These are phyloP conservation scores for Taiwanofungus camphoratus DNA, from an alignment of 1,284 basidiomycete species.

Conservation along the genomic window DNA sequence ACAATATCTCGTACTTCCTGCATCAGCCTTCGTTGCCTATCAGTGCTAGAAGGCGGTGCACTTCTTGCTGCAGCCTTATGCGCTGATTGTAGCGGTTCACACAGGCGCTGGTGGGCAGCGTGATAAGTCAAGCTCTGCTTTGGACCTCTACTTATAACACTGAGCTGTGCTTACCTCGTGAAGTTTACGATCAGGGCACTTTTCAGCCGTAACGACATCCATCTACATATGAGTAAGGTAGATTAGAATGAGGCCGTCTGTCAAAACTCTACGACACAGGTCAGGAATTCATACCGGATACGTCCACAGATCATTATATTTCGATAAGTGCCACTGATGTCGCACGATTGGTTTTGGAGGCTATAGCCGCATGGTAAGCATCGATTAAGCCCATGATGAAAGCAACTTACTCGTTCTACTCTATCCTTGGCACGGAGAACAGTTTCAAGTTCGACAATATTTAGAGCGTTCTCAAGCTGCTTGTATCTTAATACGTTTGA, in stretches of 20 bases:
- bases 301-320: background rate
- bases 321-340: background rate
- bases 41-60: conserved; percentile 1
- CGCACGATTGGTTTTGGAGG: conserved; percentile 2
- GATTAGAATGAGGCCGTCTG: too few relatives aligned
- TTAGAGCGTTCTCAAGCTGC: conserved; percentile 11
- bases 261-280: background rate
- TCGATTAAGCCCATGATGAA: background rate
- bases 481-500: background rate
- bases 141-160: background rate
- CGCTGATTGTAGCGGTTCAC: conserved; percentile 2
- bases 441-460: conserved; percentile 11
- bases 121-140: too few relatives aligned
- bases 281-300: conserved; percentile 1
- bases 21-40: conserved; percentile 11
- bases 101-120: background rate
- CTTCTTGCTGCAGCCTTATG: conserved; percentile 4
- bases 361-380: background rate
- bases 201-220: conserved; percentile 9
- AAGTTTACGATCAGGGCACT: conserved; percentile 9
- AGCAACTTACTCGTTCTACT: conserved; percentile 1
- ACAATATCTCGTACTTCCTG: conserved; percentile 12
- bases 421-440: conserved; percentile 9
- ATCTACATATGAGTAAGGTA: too few relatives aligned
- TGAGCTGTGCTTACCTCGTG: conserved; percentile 5